Percentiles rank a stretch among this genome's conserved stretches.
Evolutionary conservation across 176 grass and related monocot species (phyloP).

Genomic region (Carex littledalei): DNA sequence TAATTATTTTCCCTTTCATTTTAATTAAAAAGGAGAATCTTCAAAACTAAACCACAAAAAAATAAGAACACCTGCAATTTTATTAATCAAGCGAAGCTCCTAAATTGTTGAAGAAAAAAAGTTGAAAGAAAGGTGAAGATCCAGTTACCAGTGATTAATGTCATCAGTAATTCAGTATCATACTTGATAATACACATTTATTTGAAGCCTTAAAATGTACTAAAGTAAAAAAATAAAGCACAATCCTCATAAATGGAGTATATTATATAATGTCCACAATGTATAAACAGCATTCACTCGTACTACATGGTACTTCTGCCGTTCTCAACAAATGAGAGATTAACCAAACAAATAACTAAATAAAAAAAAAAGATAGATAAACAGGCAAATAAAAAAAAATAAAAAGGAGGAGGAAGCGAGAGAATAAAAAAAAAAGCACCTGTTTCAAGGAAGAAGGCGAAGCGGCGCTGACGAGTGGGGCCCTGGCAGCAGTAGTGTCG

Average conservation of each 20-base stretch:
- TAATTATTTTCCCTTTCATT: background rate
- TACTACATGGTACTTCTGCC: background rate
- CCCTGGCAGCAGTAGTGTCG: background rate
- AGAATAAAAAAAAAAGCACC: background rate
- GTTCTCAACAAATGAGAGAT: background rate
- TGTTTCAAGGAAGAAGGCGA: conserved; percentile 14
- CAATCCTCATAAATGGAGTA: background rate
- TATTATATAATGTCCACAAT: background rate
- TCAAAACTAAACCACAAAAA: background rate
- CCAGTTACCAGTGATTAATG: background rate
- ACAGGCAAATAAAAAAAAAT: background rate
- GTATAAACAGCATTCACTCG: background rate
- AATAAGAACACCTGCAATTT: background rate
- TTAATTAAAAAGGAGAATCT: background rate
- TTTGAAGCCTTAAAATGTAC: background rate
- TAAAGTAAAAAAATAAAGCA: background rate
- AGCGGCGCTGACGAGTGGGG: conserved; percentile 3
- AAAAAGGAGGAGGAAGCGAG: background rate
- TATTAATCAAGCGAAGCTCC: background rate
- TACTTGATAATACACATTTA: background rate
- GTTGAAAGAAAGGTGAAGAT: background rate
- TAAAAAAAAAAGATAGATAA: background rate
- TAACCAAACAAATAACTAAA: background rate
- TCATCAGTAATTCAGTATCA: no score
- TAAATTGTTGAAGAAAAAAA: background rate